Percentiles rank a stretch among this genome's conserved stretches.
These are phyloP conservation scores for Leishmania tropica DNA, from an alignment of 208 protist species.

Conservation along the genomic window DNA sequence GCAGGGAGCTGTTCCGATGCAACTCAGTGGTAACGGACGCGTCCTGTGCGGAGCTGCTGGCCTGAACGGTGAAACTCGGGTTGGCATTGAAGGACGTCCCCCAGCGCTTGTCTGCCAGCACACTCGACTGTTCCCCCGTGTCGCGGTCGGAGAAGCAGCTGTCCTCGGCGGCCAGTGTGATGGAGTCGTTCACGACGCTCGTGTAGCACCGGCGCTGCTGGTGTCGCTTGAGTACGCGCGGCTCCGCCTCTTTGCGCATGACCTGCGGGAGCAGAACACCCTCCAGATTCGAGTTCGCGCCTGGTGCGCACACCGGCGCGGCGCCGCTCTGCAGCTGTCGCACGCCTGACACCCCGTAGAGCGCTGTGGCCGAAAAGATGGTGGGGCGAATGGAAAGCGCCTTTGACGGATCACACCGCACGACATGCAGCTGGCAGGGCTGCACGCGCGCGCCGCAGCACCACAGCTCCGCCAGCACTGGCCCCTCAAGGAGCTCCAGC, in stretches of 20 bases:
- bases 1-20: not conserved
- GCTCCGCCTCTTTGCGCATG: conserved; percentile 61
- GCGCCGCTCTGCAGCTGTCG: conserved; percentile 49
- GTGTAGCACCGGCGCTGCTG: conserved; percentile 6
- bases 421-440: conserved; percentile 81
- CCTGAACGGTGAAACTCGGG: not conserved
- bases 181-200: conserved; percentile 29
- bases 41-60: not conserved
- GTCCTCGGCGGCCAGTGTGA: conserved; percentile 15
- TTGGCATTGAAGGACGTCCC: not conserved
- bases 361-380: conserved; percentile 65
- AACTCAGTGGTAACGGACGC: not conserved
- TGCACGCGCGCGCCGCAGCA: conserved; percentile 84
- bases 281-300: conserved; percentile 60
- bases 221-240: conserved; percentile 20
- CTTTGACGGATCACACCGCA: conserved; percentile 60
- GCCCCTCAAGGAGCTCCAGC: conserved; percentile 72
- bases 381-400: conserved; percentile 44
- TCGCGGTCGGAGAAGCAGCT: conserved; percentile 35
- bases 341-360: conserved; percentile 65
- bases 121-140: not conserved
- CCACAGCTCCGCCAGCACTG: conserved; percentile 76
- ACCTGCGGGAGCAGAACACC: conserved; percentile 71
- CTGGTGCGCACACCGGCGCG: conserved; percentile 47
- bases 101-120: conserved; percentile 9